Evolutionary conservation across 805 yeast species (phyloP), one percentile per base, ranked within the genome.

Genomic region (Candida gorgasii): DNA sequence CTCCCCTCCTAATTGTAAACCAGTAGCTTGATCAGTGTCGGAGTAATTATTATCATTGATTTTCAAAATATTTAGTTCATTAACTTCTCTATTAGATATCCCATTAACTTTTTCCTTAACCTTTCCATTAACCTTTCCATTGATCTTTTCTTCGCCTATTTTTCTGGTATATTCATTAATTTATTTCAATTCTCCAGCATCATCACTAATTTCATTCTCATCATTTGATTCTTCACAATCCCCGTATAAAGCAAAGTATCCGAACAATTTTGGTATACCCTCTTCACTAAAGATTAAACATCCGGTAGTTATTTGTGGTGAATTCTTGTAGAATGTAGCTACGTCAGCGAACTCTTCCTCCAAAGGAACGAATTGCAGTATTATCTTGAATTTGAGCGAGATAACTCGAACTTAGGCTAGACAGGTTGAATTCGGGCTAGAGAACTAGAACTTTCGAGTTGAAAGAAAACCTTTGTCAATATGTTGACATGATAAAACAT

Each of bases 1-100:
- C 29, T 26, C 29, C 29, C 29, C 29, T 26, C 29, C 29, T 14
- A 26, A 26, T 26, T 26, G 29, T 26, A 26, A 26, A 26, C 29
- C 29, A 26, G 29, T 26, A 12, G 5, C n/a, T 26, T 26, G 29
- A 7, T 26, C 29, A 7, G 14, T 26, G 29, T 26, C 29, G n/a
- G n/a, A n/a, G n/a, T n/a, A n/a, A n/a, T n/a, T n/a, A n/a, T n/a
- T n/a, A n/a, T n/a, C n/a, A n/a, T n/a, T n/a, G n/a, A n/a, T n/a
- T n/a, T n/a, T n/a, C n/a, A n/a, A n/a, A n/a, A n/a, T n/a, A n/a
- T n/a, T n/a, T n/a, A n/a, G n/a, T 6, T 6, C n/a, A n/a, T n/a
- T n/a, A n/a, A n/a, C n/a, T n/a, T n/a, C n/a, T n/a, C n/a, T n/a
- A n/a, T n/a, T n/a, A n/a, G n/a, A n/a, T n/a, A n/a, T n/a, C n/a